phyloP scores from a whole-genome alignment of 176 grass and related monocot genomes.

The Aegilops longissima region DNA sequence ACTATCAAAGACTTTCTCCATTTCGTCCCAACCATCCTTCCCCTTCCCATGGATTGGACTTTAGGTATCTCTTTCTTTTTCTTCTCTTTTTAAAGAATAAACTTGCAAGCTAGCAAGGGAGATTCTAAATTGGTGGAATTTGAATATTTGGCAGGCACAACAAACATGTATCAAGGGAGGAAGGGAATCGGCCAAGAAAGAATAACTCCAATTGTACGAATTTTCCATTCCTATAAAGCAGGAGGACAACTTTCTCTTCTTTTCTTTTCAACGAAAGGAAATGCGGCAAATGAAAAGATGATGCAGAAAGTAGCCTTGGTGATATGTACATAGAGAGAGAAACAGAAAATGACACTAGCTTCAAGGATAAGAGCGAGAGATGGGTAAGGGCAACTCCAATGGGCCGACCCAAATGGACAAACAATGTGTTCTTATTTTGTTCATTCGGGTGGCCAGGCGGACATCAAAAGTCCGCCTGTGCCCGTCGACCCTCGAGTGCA shows the following conservation, averaged over 20 bases:
- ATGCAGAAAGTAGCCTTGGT: background rate
- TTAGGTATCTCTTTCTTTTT: background rate
- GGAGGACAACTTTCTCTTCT: too few species aligned
- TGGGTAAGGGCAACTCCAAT: background rate
- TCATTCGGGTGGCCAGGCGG: too few species aligned
- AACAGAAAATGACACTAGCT: background rate
- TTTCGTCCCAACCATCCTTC: background rate
- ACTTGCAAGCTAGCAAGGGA: too few species aligned
- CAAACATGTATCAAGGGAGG: background rate
- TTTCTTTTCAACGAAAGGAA: too few species aligned
- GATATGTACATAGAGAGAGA: background rate
- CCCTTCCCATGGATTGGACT: background rate
- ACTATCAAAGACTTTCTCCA: background rate
- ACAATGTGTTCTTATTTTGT: background rate
- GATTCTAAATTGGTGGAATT: background rate
- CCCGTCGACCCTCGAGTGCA: too few species aligned
- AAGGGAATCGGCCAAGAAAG: background rate
- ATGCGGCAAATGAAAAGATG: too few species aligned
- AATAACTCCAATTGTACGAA: background rate
- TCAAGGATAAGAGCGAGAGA: background rate
- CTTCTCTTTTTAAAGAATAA: background rate
- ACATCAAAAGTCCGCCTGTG: too few species aligned
- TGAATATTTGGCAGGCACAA: background rate
- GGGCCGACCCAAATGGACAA: too few species aligned
- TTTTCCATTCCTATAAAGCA: too few species aligned